A percentile compares a stretch with the other conserved stretches of the same genome.
These are phyloP conservation scores for Mycena galericulata DNA, from an alignment of 768 basidiomycete species.

Conservation along the genomic window DNA sequence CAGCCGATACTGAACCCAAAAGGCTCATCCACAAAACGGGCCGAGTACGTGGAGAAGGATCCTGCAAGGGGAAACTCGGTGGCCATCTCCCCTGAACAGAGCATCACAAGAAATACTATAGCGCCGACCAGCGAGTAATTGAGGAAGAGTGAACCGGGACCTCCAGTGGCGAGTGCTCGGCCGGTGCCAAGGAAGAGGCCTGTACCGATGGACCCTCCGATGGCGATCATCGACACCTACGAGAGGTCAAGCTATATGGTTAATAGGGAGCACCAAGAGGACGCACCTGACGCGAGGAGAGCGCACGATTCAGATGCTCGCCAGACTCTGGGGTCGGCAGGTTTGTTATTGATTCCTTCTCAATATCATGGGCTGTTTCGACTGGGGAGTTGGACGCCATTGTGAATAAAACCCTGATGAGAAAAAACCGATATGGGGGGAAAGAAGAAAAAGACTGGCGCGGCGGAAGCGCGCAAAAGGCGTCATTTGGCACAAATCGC, in stretches of 20 bases:
- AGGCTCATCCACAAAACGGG: constrained; percentile 74
- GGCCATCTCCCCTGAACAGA: constrained; percentile 76
- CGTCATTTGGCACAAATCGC: constrained; percentile 7
- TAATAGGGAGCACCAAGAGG: background rate
- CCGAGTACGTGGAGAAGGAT: constrained; percentile 88
- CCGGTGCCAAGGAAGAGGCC: constrained; percentile 24
- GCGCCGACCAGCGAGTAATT: constrained; percentile 17
- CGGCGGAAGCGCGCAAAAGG: constrained; percentile 18
- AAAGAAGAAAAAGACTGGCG: constrained; percentile 9
- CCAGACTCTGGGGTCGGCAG: constrained; percentile 15
- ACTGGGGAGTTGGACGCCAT: constrained; percentile 14
- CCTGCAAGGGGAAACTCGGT: constrained; percentile 91
- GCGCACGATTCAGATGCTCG: constrained; percentile 19
- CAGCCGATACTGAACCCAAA: constrained; percentile 49
- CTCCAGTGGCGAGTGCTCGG: constrained; percentile 17
- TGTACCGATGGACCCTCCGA: constrained; percentile 22
- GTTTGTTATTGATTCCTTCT: constrained; percentile 11
- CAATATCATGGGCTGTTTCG: constrained; percentile 14
- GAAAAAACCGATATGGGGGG: constrained; percentile 1
- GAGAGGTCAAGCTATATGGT: background rate
- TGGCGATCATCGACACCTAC: constrained; percentile 21
- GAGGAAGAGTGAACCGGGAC: constrained; percentile 18
- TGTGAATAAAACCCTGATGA: background rate
- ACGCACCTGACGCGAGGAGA: constrained; percentile 22
- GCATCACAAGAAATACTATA: constrained; percentile 15